Evolutionary conservation across 2,329 filamentous ascomycete species (phyloP).

Genomic region (Zasmidium citrigriseum): DNA sequence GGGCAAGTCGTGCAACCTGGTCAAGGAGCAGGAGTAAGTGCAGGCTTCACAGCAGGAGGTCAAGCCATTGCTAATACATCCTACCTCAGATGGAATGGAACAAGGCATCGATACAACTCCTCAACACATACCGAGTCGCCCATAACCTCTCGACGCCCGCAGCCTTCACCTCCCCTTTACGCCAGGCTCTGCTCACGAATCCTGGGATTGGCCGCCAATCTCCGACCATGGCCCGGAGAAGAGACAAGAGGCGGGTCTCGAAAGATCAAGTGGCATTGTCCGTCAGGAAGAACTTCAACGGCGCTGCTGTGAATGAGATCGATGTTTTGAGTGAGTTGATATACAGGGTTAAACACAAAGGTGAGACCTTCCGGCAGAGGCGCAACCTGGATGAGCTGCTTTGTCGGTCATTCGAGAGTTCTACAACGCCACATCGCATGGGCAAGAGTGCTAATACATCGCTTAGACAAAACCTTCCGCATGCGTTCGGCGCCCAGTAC

Average conservation of each 20-base stretch:
- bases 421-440: no score
- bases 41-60: not conserved
- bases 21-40: constrained; percentile 17
- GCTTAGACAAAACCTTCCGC: constrained; percentile 48
- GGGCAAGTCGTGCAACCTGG: constrained; percentile 13
- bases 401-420: not conserved
- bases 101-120: constrained; percentile 64
- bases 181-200: constrained; percentile 53
- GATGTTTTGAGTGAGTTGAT: constrained; percentile 80
- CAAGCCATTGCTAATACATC: not conserved
- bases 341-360: constrained; percentile 67
- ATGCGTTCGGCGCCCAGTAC: constrained; percentile 43
- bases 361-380: constrained; percentile 36
- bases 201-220: constrained; percentile 66
- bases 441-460: constrained; percentile 4
- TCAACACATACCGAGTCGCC: constrained; percentile 74
- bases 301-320: constrained; percentile 74
- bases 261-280: constrained; percentile 71
- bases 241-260: constrained; percentile 65
- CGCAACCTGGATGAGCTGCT: not conserved
- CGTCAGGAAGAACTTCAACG: constrained; percentile 82
- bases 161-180: constrained; percentile 60
- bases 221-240: constrained; percentile 71
- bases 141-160: constrained; percentile 71
- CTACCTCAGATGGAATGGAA: constrained; percentile 58